Percentiles rank a stretch among this genome's conserved stretches.
These are phyloP conservation scores for Quaeritorhiza haematococci DNA, from an alignment of 371 early-diverging fungal genomes.

Conservation along the genomic window DNA sequence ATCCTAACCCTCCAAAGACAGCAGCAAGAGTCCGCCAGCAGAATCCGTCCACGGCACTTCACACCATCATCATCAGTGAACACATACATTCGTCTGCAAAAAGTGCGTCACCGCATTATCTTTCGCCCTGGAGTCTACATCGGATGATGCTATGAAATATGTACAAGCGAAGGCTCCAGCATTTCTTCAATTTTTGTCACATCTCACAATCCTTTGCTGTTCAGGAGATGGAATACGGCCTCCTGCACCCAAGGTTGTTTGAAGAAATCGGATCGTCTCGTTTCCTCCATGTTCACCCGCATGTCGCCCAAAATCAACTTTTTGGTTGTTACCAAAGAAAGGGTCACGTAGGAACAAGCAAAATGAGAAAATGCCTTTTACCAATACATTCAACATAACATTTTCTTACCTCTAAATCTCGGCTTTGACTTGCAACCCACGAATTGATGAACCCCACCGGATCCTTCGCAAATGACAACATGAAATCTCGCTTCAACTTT, in stretches of 20 bases:
- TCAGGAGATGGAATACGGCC: constrained; percentile 73
- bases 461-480: constrained; percentile 77
- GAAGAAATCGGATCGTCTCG: constrained; percentile 73
- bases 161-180: too few relatives aligned
- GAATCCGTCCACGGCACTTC: too few relatives aligned
- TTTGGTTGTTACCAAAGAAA: neutral
- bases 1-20: too few relatives aligned
- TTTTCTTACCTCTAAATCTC: constrained; percentile 74
- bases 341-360: neutral
- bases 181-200: too few relatives aligned
- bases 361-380: neutral
- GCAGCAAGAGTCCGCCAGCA: too few relatives aligned
- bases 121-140: too few relatives aligned
- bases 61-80: too few relatives aligned
- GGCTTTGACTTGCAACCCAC: constrained; percentile 86
- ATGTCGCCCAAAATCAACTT: constrained; percentile 78
- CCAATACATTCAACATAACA: neutral
- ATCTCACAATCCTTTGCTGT: too few relatives aligned
- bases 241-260: constrained; percentile 83
- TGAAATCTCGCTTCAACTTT: constrained; percentile 89
- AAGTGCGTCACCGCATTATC: too few relatives aligned
- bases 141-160: too few relatives aligned
- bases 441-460: constrained; percentile 87
- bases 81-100: too few relatives aligned
- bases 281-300: constrained; percentile 77